phyloP scores from a whole-genome alignment of 2,329 filamentous ascomycete genomes.

The Blastomyces emzantsi region DNA sequence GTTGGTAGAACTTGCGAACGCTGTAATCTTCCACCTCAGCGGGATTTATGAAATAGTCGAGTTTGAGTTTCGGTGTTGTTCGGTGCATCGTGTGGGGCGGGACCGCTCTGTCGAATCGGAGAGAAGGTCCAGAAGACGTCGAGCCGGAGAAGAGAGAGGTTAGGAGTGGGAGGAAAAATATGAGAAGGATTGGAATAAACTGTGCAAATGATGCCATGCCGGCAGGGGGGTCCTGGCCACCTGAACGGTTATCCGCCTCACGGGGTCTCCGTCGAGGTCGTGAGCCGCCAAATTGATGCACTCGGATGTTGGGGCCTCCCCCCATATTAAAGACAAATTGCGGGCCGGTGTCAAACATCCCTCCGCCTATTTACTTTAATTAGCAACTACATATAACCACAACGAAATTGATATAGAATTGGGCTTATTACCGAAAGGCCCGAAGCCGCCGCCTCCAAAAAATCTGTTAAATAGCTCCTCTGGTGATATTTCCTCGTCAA shows the following conservation, averaged over 20 bases:
- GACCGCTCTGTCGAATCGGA: slow-evolving; percentile 64
- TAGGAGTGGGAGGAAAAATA: slow-evolving; percentile 78
- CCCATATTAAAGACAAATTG: slow-evolving; percentile 95
- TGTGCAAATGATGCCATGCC: slow-evolving; percentile 54
- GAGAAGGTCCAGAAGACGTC: slow-evolving; percentile 52
- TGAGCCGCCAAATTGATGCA: slow-evolving; percentile 88
- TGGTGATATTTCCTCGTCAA: slow-evolving; percentile 86
- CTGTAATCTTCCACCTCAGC: slow-evolving; percentile 63
- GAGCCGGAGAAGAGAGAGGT: slow-evolving; percentile 64
- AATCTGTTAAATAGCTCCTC: slow-evolving; percentile 97
- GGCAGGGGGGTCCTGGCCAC: slow-evolving; percentile 43
- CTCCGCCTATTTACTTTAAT: slow-evolving; percentile 34
- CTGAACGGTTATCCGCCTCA: slow-evolving; percentile 49
- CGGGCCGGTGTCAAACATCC: slow-evolving; percentile 64
- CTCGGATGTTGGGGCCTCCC: slow-evolving; percentile 79
- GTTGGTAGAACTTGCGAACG: slow-evolving; percentile 56
- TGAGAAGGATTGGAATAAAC: slow-evolving; percentile 75
- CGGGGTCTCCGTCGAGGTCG: slow-evolving; percentile 67
- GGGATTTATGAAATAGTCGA: slow-evolving; percentile 82
- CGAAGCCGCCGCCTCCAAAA: slow-evolving; percentile 65
- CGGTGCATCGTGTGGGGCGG: slow-evolving; percentile 67
- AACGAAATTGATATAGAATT: slow-evolving; percentile 6
- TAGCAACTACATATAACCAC: slow-evolving; percentile 2
- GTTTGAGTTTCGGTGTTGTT: slow-evolving; percentile 58
- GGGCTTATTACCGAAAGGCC: slow-evolving; percentile 52